A percentile compares a stretch with the other conserved stretches of the same genome.
Evolutionary conservation across 2,329 filamentous ascomycete species (phyloP).

Genomic region (Aspergillus sp.): DNA sequence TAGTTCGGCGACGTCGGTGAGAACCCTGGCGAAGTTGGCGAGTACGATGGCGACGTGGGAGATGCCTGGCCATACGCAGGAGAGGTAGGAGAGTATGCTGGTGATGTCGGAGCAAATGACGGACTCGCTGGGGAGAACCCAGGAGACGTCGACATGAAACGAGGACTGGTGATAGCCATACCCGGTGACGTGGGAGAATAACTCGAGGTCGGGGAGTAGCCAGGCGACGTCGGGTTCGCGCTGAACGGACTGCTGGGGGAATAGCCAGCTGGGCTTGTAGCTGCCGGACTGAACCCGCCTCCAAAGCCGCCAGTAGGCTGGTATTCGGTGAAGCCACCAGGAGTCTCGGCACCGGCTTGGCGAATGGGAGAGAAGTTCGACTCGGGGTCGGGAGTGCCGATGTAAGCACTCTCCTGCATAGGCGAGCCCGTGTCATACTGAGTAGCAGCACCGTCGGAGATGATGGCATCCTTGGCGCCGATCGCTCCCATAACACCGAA

Average conservation of each 20-base stretch:
- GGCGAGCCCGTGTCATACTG: constrained; percentile 80
- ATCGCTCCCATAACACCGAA: constrained; percentile 80
- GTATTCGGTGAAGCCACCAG: constrained; percentile 63
- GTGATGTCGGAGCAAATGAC: constrained; percentile 56
- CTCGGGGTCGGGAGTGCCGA: constrained; percentile 64
- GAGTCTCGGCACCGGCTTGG: constrained; percentile 65
- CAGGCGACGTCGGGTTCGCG: constrained; percentile 68
- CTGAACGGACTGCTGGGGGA: constrained; percentile 76
- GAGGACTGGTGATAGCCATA: constrained; percentile 58
- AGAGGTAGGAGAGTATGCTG: constrained; percentile 76
- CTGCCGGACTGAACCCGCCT: constrained; percentile 66
- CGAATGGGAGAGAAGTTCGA: constrained; percentile 71
- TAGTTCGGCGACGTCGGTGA: constrained; percentile 63
- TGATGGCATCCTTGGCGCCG: constrained; percentile 71
- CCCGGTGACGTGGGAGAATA: constrained; percentile 79
- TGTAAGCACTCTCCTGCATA: constrained; percentile 60
- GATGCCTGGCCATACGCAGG: constrained; percentile 68
- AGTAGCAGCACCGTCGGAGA: constrained; percentile 79
- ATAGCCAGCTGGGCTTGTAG: constrained; percentile 64
- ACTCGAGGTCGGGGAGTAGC: constrained; percentile 60
- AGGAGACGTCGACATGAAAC: constrained; percentile 54
- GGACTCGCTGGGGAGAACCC: constrained; percentile 58
- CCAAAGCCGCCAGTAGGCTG: constrained; percentile 67
- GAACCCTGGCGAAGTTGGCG: constrained; percentile 57
- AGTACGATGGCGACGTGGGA: constrained; percentile 58